Conservation (phyloP, 176 grass and related monocot species). For the Bolboschoenus planiculmis region DNA sequence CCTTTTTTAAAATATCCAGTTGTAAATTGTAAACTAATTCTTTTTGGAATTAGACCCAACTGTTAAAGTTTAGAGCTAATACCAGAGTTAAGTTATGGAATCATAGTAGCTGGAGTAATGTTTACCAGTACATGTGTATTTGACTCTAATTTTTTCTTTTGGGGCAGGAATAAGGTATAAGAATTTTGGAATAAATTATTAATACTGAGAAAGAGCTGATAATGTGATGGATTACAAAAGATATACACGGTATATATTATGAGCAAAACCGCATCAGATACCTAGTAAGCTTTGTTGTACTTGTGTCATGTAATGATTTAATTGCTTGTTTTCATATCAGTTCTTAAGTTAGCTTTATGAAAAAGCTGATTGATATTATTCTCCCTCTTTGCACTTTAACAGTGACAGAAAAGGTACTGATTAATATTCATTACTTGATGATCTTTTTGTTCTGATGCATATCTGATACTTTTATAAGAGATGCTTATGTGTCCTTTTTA, state of each 20-base stretch:
- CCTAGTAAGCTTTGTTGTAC: neutral
- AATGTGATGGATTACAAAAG: neutral
- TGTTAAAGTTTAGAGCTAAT: neutral
- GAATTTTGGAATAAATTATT: neutral
- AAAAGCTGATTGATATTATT: neutral
- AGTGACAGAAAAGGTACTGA: neutral
- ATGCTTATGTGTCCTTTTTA: neutral
- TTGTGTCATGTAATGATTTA: neutral
- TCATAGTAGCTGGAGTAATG: neutral
- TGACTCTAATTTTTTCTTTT: neutral
- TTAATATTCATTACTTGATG: neutral
- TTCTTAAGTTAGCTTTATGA: neutral
- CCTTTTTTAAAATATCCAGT: neutral
- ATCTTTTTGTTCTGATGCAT: neutral
- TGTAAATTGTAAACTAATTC: neutral
- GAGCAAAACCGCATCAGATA: neutral
- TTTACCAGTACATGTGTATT: neutral
- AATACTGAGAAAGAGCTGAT: neutral
- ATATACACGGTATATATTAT: neutral
- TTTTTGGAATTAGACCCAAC: conserved; percentile 4
- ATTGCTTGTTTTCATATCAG: neutral
- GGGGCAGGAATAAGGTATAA: neutral
- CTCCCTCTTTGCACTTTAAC: neutral
- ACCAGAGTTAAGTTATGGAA: neutral
- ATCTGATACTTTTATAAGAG: neutral